Evolutionary conservation across 2,329 filamentous ascomycete species (phyloP).

Genomic region (Colletotrichum lupini): DNA sequence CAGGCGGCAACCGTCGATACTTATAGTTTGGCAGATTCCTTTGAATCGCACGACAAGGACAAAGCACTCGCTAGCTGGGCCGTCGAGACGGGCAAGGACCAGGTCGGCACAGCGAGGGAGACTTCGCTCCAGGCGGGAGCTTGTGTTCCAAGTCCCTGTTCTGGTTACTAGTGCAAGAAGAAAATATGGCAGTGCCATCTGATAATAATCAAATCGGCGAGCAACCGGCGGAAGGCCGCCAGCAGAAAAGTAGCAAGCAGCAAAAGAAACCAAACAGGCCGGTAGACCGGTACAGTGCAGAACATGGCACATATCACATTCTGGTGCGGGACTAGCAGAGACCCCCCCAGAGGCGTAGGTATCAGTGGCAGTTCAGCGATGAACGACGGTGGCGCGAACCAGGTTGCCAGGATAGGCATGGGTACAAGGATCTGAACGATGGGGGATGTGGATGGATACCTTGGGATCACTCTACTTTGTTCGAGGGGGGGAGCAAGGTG

Average conservation of each 20-base stretch:
- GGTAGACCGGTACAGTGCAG: constrained; percentile 32
- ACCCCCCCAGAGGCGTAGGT: constrained; percentile 5
- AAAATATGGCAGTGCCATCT: constrained; percentile 34
- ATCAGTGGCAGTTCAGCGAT: constrained; percentile 27
- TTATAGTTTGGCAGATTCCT: constrained; percentile 33
- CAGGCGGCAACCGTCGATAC: constrained; percentile 28
- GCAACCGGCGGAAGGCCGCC: constrained; percentile 32
- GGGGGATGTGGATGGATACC: constrained; percentile 15
- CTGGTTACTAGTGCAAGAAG: constrained; percentile 33
- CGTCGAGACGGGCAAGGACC: constrained; percentile 27
- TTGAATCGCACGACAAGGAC: constrained; percentile 27
- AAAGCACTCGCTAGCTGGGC: constrained; percentile 24
- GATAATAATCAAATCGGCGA: constrained; percentile 30
- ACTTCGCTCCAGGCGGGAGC: constrained; percentile 24
- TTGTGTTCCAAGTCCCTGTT: constrained; percentile 32
- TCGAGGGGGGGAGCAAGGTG: constrained; percentile 21
- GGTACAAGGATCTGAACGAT: constrained; percentile 26
- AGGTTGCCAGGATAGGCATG: constrained; percentile 23
- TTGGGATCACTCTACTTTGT: constrained; percentile 11
- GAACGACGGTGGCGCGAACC: constrained; percentile 31
- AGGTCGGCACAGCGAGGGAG: constrained; percentile 24
- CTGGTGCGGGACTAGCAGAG: constrained; percentile 30
- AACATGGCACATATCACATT: constrained; percentile 22
- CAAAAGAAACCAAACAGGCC: constrained; percentile 29
- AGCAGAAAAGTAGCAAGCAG: constrained; percentile 11